Evolutionary conservation across 208 protist genomes (phyloP), one percentile per base, ranked within the genome.

Genomic region (Phytomonas sp.): DNA sequence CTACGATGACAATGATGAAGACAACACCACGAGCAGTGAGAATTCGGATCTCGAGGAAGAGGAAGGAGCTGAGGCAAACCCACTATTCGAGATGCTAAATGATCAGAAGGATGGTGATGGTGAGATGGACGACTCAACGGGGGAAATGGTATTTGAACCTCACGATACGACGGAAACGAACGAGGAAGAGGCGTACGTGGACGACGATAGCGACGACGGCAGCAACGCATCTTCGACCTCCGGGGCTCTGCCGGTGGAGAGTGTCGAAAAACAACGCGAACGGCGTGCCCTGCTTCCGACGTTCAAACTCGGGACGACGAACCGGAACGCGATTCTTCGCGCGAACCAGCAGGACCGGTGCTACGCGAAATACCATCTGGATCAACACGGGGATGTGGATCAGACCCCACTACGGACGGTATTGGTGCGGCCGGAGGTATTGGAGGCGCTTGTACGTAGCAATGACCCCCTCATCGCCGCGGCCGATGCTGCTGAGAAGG

Each of bases 281-380:
- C 26, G 62, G 60, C 23, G 29, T 4, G 40, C 66, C 2, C 69
- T 78, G 12, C 64, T 78, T 26, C 74, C 70, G 26, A 60, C 40
- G 63, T 75, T 75, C 59, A 62, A 67, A 34, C 16, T 76, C 4
- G 66, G 61, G 0, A 34, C 12, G 37, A 37, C 40, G 12, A 23
- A 12, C 40, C 6, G 6, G 7, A 19, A 49, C 14, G 19, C 14
- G 12, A 49, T 49, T 49, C 40, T 49, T 12, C 40, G 40, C 40
- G 6, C 40, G 40, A 49, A 49, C 40, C 3, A 4, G 14, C 40
- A 49, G 3, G 40, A 49, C 14, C 40, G 40, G 3, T 49, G 40
- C 40, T 49, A 49, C 14, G 12, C 60, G 26, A 91, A 92, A 70
- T 94, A 90, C 56, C 83, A 92, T 63, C 69, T 80, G 19, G 81